Conservation (phyloP, 2,329 filamentous ascomycete genomes). For the Phialophora chinensis region DNA sequence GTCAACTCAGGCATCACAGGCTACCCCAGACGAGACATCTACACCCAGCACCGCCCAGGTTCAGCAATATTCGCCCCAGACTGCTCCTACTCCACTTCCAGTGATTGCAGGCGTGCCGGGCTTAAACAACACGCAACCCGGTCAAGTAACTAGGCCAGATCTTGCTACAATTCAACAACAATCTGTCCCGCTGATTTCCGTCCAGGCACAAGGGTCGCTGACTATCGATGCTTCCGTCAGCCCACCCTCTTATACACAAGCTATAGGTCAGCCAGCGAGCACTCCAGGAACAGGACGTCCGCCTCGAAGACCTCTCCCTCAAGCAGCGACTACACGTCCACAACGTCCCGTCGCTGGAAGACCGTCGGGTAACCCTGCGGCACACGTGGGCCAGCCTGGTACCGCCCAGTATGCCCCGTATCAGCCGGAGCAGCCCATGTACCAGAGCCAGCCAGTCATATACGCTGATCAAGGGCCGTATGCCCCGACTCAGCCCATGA, state of each 20-base stretch:
- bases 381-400: neutral
- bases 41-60: neutral
- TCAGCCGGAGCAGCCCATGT: neutral
- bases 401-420: neutral
- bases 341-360: neutral
- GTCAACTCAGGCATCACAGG: neutral
- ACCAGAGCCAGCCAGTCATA: neutral
- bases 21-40: neutral
- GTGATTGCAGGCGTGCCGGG: no score
- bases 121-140: neutral
- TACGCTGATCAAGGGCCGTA: neutral
- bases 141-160: neutral
- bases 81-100: neutral
- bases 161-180: neutral
- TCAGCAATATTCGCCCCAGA: neutral
- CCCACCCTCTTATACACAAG: conserved; percentile 3
- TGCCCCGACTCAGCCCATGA: neutral
- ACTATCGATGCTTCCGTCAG: neutral
- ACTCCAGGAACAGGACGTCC: neutral
- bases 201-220: conserved; percentile 1
- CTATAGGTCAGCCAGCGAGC: neutral
- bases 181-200: neutral
- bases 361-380: neutral
- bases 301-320: conserved; percentile 2
- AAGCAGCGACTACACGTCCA: neutral